Evolutionary conservation across 208 protist species (phyloP).

Genomic region (Leishmania amazonensis): DNA sequence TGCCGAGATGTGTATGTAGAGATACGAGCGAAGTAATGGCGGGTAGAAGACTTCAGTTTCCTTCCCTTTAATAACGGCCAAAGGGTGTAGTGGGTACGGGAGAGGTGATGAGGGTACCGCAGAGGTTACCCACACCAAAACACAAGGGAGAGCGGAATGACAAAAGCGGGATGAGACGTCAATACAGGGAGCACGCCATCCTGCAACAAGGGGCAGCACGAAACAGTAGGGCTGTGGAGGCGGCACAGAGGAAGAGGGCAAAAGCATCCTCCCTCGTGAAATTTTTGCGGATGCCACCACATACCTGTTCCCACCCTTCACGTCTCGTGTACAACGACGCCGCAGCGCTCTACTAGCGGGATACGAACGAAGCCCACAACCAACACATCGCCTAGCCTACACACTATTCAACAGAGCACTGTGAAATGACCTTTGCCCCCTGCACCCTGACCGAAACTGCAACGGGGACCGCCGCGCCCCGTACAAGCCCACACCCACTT

Average conservation of each 20-base stretch:
- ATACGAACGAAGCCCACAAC: background rate
- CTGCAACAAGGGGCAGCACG: background rate
- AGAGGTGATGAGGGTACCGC: background rate
- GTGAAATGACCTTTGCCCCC: background rate
- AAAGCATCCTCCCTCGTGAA: background rate
- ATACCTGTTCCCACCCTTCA: background rate
- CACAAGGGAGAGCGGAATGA: constrained; percentile 6
- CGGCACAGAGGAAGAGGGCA: background rate
- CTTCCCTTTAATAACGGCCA: no score
- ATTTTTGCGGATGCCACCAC: no score
- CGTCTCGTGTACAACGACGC: background rate
- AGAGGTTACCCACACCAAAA: background rate
- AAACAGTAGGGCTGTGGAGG: background rate
- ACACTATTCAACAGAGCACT: background rate
- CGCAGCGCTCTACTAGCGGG: background rate
- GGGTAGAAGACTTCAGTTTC: background rate
- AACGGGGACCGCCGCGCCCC: no score
- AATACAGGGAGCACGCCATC: background rate
- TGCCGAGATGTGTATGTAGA: background rate
- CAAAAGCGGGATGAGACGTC: background rate
- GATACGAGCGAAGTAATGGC: background rate
- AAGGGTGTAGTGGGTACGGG: background rate
- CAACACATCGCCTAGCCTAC: background rate
- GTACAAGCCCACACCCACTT: no score
- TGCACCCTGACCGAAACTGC: background rate